Conservation (phyloP, 495 filamentous ascomycete species). For the Opeltia flavorubescens region DNA sequence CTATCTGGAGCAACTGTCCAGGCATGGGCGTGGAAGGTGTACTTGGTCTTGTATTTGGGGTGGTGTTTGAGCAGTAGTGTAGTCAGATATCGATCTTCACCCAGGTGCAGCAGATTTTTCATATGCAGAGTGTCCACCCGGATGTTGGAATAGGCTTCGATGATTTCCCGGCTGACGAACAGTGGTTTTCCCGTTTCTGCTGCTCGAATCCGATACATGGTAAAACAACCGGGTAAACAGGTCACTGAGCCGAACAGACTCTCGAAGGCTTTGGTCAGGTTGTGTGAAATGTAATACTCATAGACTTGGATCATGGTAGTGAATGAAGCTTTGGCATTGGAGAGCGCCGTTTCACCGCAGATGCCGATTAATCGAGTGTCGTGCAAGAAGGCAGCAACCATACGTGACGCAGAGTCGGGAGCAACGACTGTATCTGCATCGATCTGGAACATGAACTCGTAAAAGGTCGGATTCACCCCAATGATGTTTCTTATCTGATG, state of each 20-base stretch:
- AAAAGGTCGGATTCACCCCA: conserved; percentile 94
- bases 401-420: conserved; percentile 77
- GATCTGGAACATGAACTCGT: conserved; percentile 94
- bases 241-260: conserved; percentile 94
- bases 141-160: conserved; percentile 76
- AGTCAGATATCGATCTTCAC: conserved; percentile 90
- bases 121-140: conserved; percentile 96
- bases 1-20: conserved; percentile 94
- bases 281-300: conserved; percentile 99
- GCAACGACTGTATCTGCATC: conserved; percentile 95
- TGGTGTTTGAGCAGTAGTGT: conserved; percentile 90
- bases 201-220: conserved; percentile 93
- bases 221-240: conserved; percentile 95
- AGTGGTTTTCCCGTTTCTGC: conserved; percentile 88
- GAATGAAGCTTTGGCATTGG: conserved; percentile 83
- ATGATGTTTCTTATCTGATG: conserved; percentile 99
- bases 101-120: conserved; percentile 94
- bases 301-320: conserved; percentile 99
- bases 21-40: conserved; percentile 78
- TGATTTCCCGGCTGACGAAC: conserved; percentile 83
- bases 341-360: conserved; percentile 87
- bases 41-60: conserved; percentile 94
- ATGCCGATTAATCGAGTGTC: conserved; percentile 86
- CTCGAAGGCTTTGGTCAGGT: conserved; percentile 96
- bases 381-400: conserved; percentile 80